Percentiles rank a stretch among this genome's conserved stretches.
These are phyloP conservation scores for Synura sp. DNA, from an alignment of 352 stramenopile species.

Conservation along the genomic window DNA sequence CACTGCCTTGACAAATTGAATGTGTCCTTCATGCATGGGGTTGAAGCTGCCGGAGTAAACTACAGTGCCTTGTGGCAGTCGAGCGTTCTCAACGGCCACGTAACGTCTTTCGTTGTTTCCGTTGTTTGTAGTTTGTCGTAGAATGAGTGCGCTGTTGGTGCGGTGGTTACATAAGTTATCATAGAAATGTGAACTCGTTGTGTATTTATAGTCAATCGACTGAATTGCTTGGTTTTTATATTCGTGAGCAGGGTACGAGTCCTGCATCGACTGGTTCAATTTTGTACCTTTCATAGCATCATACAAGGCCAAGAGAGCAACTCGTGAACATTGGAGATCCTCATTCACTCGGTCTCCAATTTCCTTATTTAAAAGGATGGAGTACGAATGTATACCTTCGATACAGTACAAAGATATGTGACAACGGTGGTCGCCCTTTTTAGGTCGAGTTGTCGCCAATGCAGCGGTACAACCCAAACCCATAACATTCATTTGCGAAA, in stretches of 20 bases:
- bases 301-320: too few species aligned
- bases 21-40: slow-evolving; percentile 53
- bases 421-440: slow-evolving; percentile 46
- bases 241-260: too few species aligned
- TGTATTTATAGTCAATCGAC: too few species aligned
- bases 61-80: slow-evolving; percentile 27
- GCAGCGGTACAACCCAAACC: slow-evolving; percentile 50
- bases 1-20: slow-evolving; percentile 47
- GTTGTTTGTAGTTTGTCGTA: background rate
- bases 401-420: slow-evolving; percentile 47
- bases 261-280: too few species aligned
- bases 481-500: slow-evolving; percentile 41
- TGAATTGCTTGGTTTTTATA: too few species aligned
- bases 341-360: slow-evolving; percentile 15
- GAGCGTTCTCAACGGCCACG: slow-evolving; percentile 5
- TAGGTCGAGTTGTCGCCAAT: slow-evolving; percentile 44
- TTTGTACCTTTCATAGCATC: too few species aligned
- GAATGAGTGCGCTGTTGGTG: background rate
- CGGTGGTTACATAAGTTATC: background rate
- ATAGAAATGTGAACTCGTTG: background rate
- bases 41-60: slow-evolving; percentile 55
- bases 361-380: slow-evolving; percentile 48
- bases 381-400: slow-evolving; percentile 43
- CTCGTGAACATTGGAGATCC: slow-evolving; percentile 15
- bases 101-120: background rate